These are phyloP conservation scores for Brettanomyces bruxellensis DNA, from an alignment of 805 yeast genomes.

Conservation along the genomic window DNA sequence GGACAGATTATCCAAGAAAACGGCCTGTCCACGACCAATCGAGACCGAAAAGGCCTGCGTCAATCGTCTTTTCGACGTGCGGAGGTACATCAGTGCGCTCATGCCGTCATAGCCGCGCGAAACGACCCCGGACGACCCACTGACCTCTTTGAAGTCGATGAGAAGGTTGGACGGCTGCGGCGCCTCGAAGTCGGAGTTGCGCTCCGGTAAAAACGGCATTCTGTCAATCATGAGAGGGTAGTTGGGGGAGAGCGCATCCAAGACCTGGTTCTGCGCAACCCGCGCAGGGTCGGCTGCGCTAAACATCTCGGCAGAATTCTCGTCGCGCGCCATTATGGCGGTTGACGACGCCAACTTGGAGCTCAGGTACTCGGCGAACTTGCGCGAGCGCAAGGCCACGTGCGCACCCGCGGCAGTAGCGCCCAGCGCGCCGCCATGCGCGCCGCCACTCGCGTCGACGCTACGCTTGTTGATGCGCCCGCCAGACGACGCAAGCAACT, in stretches of 20 bases:
- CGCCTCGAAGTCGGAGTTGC: slow-evolving; percentile 37
- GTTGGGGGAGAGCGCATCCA: slow-evolving; percentile 63
- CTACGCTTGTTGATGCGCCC: slow-evolving; percentile 23
- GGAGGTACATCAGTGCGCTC: slow-evolving; percentile 62
- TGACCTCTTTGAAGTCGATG: slow-evolving; percentile 68
- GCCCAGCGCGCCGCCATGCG: neutral
- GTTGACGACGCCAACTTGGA: slow-evolving; percentile 32
- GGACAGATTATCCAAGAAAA: slow-evolving; percentile 57
- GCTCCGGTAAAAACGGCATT: slow-evolving; percentile 32
- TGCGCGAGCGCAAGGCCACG: neutral
- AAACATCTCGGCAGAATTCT: slow-evolving; percentile 48
- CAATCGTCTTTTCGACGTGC: slow-evolving; percentile 53
- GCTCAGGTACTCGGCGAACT: slow-evolving; percentile 31
- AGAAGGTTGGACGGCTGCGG: slow-evolving; percentile 57
- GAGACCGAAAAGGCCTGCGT: slow-evolving; percentile 76
- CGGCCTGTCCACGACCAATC: slow-evolving; percentile 47
- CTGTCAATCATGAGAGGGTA: slow-evolving; percentile 44
- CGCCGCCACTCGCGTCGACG: slow-evolving; percentile 8
- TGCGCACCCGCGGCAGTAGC: slow-evolving; percentile 12
- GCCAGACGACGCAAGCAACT: slow-evolving; percentile 40
- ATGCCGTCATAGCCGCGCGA: slow-evolving; percentile 65
- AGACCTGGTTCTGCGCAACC: slow-evolving; percentile 59
- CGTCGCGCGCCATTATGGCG: slow-evolving; percentile 58
- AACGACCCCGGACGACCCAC: slow-evolving; percentile 44
- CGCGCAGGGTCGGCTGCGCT: slow-evolving; percentile 37